phyloP scores from a whole-genome alignment of 2,329 filamentous ascomycete genomes.

The Fusarium camptoceras region DNA sequence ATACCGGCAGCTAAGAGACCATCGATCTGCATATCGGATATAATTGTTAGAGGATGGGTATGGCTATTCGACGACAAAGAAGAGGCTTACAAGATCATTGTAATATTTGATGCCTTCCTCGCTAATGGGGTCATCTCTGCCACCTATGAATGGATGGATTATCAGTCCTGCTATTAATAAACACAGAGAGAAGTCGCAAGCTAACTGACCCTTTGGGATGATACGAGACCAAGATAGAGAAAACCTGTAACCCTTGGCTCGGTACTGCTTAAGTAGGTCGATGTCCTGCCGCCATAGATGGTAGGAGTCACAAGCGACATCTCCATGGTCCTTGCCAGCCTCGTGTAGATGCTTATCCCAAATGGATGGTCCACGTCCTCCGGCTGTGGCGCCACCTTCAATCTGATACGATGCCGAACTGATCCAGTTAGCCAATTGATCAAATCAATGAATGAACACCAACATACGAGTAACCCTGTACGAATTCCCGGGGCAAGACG shows the following conservation, averaged over 20 bases:
- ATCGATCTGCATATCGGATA: no score
- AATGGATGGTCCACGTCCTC: constrained; percentile 57
- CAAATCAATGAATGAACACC: no score
- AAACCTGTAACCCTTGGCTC: constrained; percentile 72
- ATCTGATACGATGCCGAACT: constrained; percentile 56
- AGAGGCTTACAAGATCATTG: constrained; percentile 59
- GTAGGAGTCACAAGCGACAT: constrained; percentile 61
- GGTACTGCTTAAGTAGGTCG: constrained; percentile 67
- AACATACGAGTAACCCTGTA: no score
- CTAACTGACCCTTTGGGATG: constrained; percentile 61
- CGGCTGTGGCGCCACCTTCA: constrained; percentile 56
- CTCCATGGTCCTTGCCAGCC: no score
- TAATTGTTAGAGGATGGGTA: no score
- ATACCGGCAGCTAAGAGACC: constrained; percentile 68
- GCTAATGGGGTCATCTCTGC: constrained; percentile 71
- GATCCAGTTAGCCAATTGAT: no score
- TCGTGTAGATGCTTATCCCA: constrained; percentile 58
- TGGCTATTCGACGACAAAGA: no score
- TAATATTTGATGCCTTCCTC: constrained; percentile 71
- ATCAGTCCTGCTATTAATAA: no score
- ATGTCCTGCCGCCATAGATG: constrained; percentile 64
- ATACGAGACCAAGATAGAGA: constrained; percentile 75
- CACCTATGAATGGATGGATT: constrained; percentile 57
- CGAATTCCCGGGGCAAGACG: no score
- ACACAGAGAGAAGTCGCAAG: no score